Percentiles rank a stretch among this genome's conserved stretches.
These are phyloP conservation scores for Flueggea neowawraea DNA, from an alignment of 441 rosid species.

Conservation along the genomic window DNA sequence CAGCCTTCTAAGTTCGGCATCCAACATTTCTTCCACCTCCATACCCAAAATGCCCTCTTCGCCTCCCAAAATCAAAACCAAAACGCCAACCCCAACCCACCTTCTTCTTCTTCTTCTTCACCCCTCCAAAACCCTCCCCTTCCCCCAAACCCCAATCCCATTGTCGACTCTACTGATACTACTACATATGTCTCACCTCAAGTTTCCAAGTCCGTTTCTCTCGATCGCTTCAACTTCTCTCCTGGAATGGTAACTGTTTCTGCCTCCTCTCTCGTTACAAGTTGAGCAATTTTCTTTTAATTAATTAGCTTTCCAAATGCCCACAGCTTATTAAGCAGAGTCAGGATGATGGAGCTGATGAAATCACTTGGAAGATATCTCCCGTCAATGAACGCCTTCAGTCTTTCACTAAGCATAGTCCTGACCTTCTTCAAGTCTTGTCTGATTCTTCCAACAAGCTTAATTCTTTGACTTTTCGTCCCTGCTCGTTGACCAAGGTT, in stretches of 20 bases:
- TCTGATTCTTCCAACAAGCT: conserved; percentile 41
- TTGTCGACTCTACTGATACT: conserved; percentile 13
- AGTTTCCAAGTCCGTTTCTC: conserved; percentile 42
- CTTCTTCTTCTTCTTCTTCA: not conserved
- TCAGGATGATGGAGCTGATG: conserved; percentile 87
- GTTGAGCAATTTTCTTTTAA: not conserved
- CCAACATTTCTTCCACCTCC: conserved; percentile 91
- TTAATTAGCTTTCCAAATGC: conserved; percentile 3
- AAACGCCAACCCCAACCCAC: not conserved
- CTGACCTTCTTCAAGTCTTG: conserved; percentile 42
- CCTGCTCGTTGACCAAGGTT: conserved; percentile 61
- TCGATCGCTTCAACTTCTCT: conserved; percentile 74
- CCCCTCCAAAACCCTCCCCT: conserved; percentile 8
- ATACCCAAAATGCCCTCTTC: conserved; percentile 42
- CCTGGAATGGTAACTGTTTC: conserved; percentile 71
- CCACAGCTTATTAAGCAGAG: conserved; percentile 86
- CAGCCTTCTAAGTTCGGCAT: conserved; percentile 74
- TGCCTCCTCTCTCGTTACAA: not conserved
- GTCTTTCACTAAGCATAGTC: conserved; percentile 60
- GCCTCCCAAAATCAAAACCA: not conserved
- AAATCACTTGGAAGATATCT: conserved; percentile 93
- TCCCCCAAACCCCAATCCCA: not conserved
- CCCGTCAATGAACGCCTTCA: conserved; percentile 86
- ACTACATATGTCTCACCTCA: conserved; percentile 51
- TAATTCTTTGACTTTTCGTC: conserved; percentile 44